Evolutionary conservation across 129 eudicot species (phyloP).

Genomic region (Lonicera japonica): DNA sequence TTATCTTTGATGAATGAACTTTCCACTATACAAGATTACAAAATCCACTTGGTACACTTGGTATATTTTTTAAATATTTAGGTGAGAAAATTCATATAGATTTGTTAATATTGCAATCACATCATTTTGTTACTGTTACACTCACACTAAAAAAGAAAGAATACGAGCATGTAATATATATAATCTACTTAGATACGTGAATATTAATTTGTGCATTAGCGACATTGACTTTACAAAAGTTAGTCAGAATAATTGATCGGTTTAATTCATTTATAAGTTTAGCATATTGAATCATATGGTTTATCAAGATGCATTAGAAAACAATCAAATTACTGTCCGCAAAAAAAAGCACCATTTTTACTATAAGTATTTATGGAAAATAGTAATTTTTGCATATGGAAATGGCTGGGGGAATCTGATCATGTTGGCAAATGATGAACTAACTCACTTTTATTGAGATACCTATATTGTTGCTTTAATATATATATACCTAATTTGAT

Average conservation of each 20-base stretch:
- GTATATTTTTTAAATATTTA: not conserved
- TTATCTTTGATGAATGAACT: constrained; percentile 32
- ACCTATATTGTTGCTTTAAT: not conserved
- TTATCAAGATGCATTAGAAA: no score
- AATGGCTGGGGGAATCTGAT: not conserved
- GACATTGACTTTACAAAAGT: not conserved
- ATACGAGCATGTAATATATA: no score
- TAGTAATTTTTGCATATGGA: constrained; percentile 20
- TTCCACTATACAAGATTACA: constrained; percentile 42
- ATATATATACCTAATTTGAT: constrained; percentile 8
- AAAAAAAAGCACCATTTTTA: constrained; percentile 8
- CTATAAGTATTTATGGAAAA: not conserved
- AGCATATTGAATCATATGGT: no score
- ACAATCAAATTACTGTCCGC: no score
- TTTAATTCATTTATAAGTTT: no score
- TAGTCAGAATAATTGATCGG: no score
- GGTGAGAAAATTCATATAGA: no score
- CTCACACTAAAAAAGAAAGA: no score
- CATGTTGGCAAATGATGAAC: not conserved
- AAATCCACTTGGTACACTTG: constrained; percentile 41
- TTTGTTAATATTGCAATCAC: no score
- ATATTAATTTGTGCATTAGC: not conserved
- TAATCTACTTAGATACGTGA: no score
- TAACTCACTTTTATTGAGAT: not conserved
- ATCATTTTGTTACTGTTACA: no score